A percentile compares a stretch with the other conserved stretches of the same genome.
phyloP scores from a whole-genome alignment of 179 eudicot genomes.

The Carnegiea gigantea region DNA sequence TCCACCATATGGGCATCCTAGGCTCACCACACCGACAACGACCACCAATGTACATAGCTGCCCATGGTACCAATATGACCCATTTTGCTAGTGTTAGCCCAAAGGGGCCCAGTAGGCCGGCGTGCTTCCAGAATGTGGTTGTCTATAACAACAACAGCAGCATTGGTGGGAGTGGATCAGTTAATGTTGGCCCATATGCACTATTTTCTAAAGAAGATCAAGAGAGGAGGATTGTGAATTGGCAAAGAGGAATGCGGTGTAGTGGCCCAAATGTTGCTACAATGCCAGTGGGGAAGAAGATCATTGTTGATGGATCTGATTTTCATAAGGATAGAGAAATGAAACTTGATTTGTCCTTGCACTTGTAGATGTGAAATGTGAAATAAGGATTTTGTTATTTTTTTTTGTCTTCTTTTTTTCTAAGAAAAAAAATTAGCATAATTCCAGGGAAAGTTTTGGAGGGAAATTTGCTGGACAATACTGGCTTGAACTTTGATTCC shows the following conservation, averaged over 20 bases:
- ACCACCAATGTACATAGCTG: constrained; percentile 43
- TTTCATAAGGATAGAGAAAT: constrained; percentile 38
- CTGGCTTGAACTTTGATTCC: no score
- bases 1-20: constrained; percentile 31
- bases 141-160: constrained; percentile 26
- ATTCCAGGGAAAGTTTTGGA: not conserved
- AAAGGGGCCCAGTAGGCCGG: constrained; percentile 38
- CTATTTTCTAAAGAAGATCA: constrained; percentile 26
- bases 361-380: constrained; percentile 37
- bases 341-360: constrained; percentile 76
- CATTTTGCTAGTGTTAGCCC: constrained; percentile 30
- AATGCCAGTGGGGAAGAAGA: constrained; percentile 16
- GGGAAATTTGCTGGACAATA: not conserved
- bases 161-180: constrained; percentile 23
- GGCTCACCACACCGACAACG: constrained; percentile 31
- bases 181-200: constrained; percentile 21
- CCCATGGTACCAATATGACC: constrained; percentile 44
- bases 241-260: constrained; percentile 38
- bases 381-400: not conserved
- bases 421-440: not conserved
- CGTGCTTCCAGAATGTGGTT: constrained; percentile 39
- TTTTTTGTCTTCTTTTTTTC: not conserved
- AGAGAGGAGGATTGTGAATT: constrained; percentile 30
- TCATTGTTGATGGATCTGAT: constrained; percentile 23
- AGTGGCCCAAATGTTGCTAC: constrained; percentile 23